Percentiles rank a stretch among this genome's conserved stretches.
Conservation (phyloP, 352 stramenopile species). For the Paralagenidium karlingii region DNA sequence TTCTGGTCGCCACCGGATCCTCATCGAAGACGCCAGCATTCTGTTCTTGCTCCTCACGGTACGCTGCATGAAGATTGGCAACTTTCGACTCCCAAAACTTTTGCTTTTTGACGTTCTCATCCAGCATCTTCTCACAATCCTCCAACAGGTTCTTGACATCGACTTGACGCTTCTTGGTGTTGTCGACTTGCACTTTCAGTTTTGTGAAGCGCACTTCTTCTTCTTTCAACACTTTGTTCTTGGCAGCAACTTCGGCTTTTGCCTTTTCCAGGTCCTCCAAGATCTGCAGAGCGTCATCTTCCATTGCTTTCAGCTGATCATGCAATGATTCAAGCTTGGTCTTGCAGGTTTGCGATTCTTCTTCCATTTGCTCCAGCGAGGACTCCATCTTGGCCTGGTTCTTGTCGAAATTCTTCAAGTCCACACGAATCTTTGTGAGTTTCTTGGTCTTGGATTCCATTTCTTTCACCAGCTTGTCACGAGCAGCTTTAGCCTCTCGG, state of each 20-base stretch:
- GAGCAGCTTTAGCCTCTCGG: slow-evolving; percentile 88
- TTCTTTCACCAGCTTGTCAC: slow-evolving; percentile 65
- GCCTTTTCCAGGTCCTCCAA: slow-evolving; percentile 86
- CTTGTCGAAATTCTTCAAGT: slow-evolving; percentile 78
- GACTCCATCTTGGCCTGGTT: slow-evolving; percentile 57
- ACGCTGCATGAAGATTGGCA: slow-evolving; percentile 41
- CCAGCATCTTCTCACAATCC: slow-evolving; percentile 86
- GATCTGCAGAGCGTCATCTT: slow-evolving; percentile 87
- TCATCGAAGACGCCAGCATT: slow-evolving; percentile 42
- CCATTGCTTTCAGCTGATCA: slow-evolving; percentile 84
- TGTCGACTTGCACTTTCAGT: slow-evolving; percentile 84
- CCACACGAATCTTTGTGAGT: slow-evolving; percentile 75
- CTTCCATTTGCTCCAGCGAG: slow-evolving; percentile 40
- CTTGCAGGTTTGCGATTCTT: slow-evolving; percentile 63
- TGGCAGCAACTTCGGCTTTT: slow-evolving; percentile 79
- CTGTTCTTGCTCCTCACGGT: slow-evolving; percentile 53
- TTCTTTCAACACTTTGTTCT: slow-evolving; percentile 67
- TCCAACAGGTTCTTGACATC: slow-evolving; percentile 90
- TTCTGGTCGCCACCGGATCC: background rate
- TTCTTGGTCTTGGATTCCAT: slow-evolving; percentile 85
- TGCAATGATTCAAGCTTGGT: slow-evolving; percentile 78
- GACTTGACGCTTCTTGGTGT: slow-evolving; percentile 85
- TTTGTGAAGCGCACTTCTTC: slow-evolving; percentile 74
- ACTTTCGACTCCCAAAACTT: slow-evolving; percentile 77
- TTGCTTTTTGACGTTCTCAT: slow-evolving; percentile 87